Conservation (phyloP, 257 asterid genomes). For the Forsythia viridissima region DNA sequence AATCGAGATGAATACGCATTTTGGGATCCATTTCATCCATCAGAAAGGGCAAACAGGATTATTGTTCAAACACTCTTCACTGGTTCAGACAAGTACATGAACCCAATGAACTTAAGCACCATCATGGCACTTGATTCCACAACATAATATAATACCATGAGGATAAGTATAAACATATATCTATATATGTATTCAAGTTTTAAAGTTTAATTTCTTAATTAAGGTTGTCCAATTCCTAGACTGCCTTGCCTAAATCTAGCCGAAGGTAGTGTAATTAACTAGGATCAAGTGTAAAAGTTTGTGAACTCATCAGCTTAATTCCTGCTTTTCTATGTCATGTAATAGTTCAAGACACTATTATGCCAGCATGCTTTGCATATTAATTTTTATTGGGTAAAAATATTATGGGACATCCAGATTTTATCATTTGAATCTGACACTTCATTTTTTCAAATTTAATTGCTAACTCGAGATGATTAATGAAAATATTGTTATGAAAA, state of each 20-base stretch:
- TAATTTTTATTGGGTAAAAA: not conserved
- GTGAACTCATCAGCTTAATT: not conserved
- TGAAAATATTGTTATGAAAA: too few species aligned
- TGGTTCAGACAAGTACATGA: slow-evolving; percentile 57
- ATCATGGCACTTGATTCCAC: slow-evolving; percentile 55
- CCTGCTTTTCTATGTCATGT: not conserved
- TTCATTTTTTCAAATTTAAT: too few species aligned
- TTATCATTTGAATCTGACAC: too few species aligned
- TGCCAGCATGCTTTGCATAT: not conserved
- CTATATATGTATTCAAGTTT: not conserved
- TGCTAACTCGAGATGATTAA: too few species aligned
- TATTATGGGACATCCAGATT: too few species aligned
- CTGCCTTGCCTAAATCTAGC: not conserved
- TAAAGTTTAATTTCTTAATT: not conserved
- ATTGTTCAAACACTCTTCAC: slow-evolving; percentile 50
- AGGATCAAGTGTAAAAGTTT: not conserved
- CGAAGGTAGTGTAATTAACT: not conserved
- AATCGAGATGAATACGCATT: slow-evolving; percentile 60
- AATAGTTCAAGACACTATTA: not conserved
- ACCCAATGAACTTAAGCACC: slow-evolving; percentile 72
- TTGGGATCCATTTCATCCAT: slow-evolving; percentile 75
- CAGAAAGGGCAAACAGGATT: slow-evolving; percentile 57
- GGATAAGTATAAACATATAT: not conserved
- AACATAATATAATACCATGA: slow-evolving; percentile 9
- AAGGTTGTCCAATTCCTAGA: not conserved